Conservation (phyloP, 2,329 filamentous ascomycete species). For the Pseudogymnoascus sp. region DNA sequence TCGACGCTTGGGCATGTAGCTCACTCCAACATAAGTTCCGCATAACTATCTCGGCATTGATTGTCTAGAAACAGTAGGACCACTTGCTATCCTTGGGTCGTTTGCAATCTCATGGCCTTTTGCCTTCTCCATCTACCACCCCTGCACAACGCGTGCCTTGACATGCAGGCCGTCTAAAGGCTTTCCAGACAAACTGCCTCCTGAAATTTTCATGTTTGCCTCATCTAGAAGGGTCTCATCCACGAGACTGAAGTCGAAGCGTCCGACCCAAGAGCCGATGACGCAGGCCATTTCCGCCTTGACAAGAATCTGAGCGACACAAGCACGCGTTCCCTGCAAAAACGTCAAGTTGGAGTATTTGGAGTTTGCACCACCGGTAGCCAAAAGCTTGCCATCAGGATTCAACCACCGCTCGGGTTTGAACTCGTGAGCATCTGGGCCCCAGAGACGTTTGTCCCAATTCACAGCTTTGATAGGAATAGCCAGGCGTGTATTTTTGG, state of each 20-base stretch:
- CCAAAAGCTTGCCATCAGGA: slow-evolving; percentile 36
- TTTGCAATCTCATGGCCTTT: no score
- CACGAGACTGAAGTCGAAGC: slow-evolving; percentile 56
- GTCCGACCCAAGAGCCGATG: slow-evolving; percentile 67
- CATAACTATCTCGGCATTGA: no score
- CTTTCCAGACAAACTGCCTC: slow-evolving; percentile 62
- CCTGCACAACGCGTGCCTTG: slow-evolving; percentile 56
- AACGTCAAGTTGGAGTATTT: slow-evolving; percentile 79
- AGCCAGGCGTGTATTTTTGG: slow-evolving; percentile 62
- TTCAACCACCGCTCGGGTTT: slow-evolving; percentile 69
- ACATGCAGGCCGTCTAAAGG: slow-evolving; percentile 68
- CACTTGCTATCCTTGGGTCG: no score
- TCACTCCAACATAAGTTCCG: no score
- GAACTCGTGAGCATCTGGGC: slow-evolving; percentile 65
- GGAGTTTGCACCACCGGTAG: slow-evolving; percentile 62
- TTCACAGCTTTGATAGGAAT: slow-evolving; percentile 61
- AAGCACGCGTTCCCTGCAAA: slow-evolving; percentile 76
- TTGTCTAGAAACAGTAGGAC: no score
- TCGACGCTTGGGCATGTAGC: no score
- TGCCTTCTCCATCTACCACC: slow-evolving; percentile 35
- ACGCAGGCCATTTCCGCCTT: slow-evolving; percentile 79
- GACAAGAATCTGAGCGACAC: slow-evolving; percentile 76
- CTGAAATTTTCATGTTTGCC: slow-evolving; percentile 58
- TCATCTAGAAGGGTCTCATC: slow-evolving; percentile 44
- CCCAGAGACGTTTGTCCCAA: slow-evolving; percentile 63